Conservation (phyloP, 2,329 filamentous ascomycete genomes). For the Phyllosticta paracitricarpa region DNA sequence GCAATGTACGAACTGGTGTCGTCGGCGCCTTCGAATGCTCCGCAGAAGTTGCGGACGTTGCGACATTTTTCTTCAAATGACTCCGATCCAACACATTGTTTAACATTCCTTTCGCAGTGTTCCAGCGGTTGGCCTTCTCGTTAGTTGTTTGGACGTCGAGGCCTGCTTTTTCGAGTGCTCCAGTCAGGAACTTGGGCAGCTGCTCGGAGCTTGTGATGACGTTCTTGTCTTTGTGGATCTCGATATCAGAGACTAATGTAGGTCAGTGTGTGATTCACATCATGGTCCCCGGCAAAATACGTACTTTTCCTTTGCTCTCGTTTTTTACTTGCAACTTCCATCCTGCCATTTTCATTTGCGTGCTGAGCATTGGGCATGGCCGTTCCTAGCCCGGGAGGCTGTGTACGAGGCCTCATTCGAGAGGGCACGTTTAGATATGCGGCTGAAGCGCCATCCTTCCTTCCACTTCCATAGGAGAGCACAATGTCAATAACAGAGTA, state of each 20-base stretch:
- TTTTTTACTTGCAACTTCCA: not conserved
- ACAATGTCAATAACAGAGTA: conserved; percentile 31
- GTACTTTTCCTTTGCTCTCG: not conserved
- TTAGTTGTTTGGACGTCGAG: not conserved
- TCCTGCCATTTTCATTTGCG: not conserved
- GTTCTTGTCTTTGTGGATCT: not conserved
- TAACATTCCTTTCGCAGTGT: not conserved
- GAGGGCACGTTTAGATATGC: not conserved
- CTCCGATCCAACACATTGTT: not conserved
- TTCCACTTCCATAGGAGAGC: conserved; percentile 11
- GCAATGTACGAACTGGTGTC: not conserved
- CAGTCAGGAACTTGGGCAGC: not conserved
- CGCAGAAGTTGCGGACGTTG: too few relatives aligned
- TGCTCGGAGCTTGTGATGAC: not conserved
- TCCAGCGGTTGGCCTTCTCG: not conserved
- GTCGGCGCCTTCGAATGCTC: not conserved
- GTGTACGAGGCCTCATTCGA: not conserved
- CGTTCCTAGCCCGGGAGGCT: not conserved
- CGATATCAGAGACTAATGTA: not conserved
- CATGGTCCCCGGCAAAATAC: not conserved
- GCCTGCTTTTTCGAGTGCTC: not conserved
- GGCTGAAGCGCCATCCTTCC: conserved; percentile 1
- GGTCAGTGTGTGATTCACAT: not conserved
- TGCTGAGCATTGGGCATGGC: not conserved
- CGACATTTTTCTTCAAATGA: not conserved